Percentiles rank a stretch among this genome's conserved stretches.
These are phyloP conservation scores for Rhamnella rubrinervis DNA, from an alignment of 331 rosid species.

Conservation along the genomic window DNA sequence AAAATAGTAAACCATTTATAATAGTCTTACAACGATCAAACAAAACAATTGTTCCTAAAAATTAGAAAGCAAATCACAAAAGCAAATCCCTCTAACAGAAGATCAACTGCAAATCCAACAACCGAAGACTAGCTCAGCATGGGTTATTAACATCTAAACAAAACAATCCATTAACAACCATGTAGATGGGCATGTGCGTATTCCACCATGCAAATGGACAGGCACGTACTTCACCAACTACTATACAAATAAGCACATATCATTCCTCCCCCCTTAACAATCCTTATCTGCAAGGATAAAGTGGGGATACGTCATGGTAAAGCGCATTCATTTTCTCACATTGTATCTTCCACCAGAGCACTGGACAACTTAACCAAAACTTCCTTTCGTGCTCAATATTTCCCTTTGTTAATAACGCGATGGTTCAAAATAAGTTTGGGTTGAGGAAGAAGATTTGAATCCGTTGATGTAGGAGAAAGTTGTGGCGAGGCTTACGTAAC, in stretches of 20 bases:
- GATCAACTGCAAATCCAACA: too few relatives aligned
- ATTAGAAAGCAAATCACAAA: too few relatives aligned
- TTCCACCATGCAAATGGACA: neutral
- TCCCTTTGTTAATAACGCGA: neutral
- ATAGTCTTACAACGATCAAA: too few relatives aligned
- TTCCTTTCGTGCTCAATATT: neutral
- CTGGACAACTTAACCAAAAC: neutral
- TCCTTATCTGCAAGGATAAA: neutral
- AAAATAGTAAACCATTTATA: too few relatives aligned
- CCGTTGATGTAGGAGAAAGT: neutral
- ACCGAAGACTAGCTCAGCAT: too few relatives aligned
- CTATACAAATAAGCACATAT: neutral
- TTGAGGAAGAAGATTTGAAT: neutral
- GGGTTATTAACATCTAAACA: too few relatives aligned
- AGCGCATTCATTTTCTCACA: too few relatives aligned
- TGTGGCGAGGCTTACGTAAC: neutral
- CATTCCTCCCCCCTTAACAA: neutral
- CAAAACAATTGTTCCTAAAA: too few relatives aligned
- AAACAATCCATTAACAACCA: too few relatives aligned
- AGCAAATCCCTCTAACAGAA: too few relatives aligned
- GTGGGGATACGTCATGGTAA: neutral
- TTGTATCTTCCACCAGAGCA: constrained; percentile 1
- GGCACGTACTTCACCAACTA: neutral
- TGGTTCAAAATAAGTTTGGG: neutral
- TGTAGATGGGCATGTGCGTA: neutral